A percentile compares a stretch with the other conserved stretches of the same genome.
phyloP scores from a whole-genome alignment of 176 grass and related monocot species.

The Carex scoparia region DNA sequence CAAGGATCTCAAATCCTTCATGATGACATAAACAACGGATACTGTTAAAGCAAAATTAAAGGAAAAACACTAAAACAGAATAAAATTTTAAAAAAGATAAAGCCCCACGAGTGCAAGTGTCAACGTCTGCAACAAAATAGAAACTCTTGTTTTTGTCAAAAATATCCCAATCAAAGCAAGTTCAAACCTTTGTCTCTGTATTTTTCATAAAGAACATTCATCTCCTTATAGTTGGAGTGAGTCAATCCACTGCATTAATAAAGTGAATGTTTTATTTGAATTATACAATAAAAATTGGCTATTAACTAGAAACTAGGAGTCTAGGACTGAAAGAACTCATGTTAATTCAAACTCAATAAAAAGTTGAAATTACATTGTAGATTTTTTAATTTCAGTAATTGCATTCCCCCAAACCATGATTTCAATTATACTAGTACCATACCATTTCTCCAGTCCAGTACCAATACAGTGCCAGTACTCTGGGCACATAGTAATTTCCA shows the following conservation, averaged over 20 bases:
- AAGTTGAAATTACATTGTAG: background rate
- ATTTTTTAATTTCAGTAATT: background rate
- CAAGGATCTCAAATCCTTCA: slow-evolving; percentile 73
- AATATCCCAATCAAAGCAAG: slow-evolving; percentile 13
- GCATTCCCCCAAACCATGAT: background rate
- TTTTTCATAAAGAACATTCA: slow-evolving; percentile 75
- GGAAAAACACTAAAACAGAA: background rate
- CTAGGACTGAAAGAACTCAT: background rate
- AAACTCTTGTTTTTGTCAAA: background rate
- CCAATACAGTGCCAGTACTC: background rate
- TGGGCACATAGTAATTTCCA: background rate
- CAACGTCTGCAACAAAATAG: background rate
- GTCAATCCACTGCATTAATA: slow-evolving; percentile 71
- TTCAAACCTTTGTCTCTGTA: slow-evolving; percentile 74
- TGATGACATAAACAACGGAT: background rate
- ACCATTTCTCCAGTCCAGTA: background rate
- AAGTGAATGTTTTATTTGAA: background rate
- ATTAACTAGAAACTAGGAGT: background rate
- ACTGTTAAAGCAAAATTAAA: background rate
- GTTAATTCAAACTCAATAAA: background rate
- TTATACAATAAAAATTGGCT: background rate
- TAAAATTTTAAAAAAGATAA: background rate
- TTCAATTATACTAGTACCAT: background rate
- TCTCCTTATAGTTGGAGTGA: slow-evolving; percentile 89
- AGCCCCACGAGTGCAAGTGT: too few relatives aligned